Conservation (phyloP, 805 yeast species). For the fission yeast (Schizosaccharomyces pombe) region DNA sequence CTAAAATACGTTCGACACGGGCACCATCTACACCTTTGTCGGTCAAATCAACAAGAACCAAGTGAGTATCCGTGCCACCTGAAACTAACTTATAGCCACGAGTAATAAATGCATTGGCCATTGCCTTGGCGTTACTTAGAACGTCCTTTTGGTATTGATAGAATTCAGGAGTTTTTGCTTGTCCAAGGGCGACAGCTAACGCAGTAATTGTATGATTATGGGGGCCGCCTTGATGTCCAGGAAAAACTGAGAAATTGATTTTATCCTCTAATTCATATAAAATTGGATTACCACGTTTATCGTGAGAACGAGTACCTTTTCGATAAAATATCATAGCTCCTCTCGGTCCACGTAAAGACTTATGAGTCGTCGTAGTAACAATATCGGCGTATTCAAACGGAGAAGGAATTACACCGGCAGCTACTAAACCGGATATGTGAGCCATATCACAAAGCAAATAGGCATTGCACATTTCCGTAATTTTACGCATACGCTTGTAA, state of each 20-base stretch:
- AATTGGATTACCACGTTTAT: constrained; percentile 81
- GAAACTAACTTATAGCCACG: constrained; percentile 68
- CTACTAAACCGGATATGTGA: constrained; percentile 84
- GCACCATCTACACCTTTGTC: constrained; percentile 90
- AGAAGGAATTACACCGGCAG: constrained; percentile 86
- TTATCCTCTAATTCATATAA: constrained; percentile 78
- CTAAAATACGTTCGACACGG: constrained; percentile 84
- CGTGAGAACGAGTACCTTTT: constrained; percentile 70
- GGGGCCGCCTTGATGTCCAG: constrained; percentile 99
- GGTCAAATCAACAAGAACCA: constrained; percentile 74
- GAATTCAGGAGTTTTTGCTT: constrained; percentile 76
- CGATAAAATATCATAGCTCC: constrained; percentile 99
- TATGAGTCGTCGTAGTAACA: constrained; percentile 96
- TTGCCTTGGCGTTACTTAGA: constrained; percentile 61
- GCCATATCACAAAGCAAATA: constrained; percentile 95
- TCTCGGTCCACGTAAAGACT: constrained; percentile 96
- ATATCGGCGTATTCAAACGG: constrained; percentile 95
- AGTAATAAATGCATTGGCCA: constrained; percentile 49
- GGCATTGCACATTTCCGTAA: constrained; percentile 94
- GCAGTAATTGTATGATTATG: constrained; percentile 98
- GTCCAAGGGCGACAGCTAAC: constrained; percentile 86
- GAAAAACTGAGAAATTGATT: constrained; percentile 96
- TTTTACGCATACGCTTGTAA: constrained; percentile 85
- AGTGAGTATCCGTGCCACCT: constrained; percentile 91
- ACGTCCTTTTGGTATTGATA: constrained; percentile 76